Evolutionary conservation across 2,329 filamentous ascomycete species (phyloP).

Genomic region (Pseudonectria buxi): DNA sequence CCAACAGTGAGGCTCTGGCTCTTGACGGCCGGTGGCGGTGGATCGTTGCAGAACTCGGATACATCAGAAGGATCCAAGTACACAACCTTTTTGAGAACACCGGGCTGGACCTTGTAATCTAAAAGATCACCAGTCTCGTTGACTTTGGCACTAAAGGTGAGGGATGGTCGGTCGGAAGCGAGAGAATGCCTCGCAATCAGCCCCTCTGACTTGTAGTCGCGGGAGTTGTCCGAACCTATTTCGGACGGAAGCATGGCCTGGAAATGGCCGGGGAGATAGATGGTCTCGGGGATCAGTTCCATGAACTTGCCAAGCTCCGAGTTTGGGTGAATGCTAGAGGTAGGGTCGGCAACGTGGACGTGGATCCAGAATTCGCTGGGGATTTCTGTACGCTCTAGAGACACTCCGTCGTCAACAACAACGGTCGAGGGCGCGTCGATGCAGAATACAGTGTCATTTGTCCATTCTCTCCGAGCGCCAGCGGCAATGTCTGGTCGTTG

Average conservation of each 20-base stretch:
- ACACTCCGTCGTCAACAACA: slow-evolving; percentile 76
- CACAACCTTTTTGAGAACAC: slow-evolving; percentile 46
- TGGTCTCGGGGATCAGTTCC: slow-evolving; percentile 51
- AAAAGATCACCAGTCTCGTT: slow-evolving; percentile 46
- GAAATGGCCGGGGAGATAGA: slow-evolving; percentile 53
- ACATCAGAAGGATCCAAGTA: slow-evolving; percentile 50
- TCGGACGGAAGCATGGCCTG: slow-evolving; percentile 49
- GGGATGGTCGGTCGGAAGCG: slow-evolving; percentile 40
- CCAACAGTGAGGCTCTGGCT: slow-evolving; percentile 25
- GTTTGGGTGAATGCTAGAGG: slow-evolving; percentile 57
- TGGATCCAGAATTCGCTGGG: slow-evolving; percentile 64
- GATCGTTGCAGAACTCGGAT: slow-evolving; percentile 35
- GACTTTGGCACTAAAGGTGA: slow-evolving; percentile 58
- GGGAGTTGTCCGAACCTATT: slow-evolving; percentile 21
- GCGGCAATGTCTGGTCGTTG: slow-evolving; percentile 38
- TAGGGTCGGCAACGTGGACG: slow-evolving; percentile 71
- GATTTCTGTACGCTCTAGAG: slow-evolving; percentile 52
- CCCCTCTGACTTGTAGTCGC: slow-evolving; percentile 28
- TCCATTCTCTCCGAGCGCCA: slow-evolving; percentile 52
- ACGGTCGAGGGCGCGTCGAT: slow-evolving; percentile 61
- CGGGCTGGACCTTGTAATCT: slow-evolving; percentile 48
- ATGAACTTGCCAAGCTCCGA: slow-evolving; percentile 55
- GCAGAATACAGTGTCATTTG: slow-evolving; percentile 56
- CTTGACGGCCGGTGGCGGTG: slow-evolving; percentile 12
- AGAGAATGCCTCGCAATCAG: slow-evolving; percentile 50